Base-by-base conservation (phyloP, 768 basidiomycete genomes). In the Hemileccinum rubropunctum region DNA sequence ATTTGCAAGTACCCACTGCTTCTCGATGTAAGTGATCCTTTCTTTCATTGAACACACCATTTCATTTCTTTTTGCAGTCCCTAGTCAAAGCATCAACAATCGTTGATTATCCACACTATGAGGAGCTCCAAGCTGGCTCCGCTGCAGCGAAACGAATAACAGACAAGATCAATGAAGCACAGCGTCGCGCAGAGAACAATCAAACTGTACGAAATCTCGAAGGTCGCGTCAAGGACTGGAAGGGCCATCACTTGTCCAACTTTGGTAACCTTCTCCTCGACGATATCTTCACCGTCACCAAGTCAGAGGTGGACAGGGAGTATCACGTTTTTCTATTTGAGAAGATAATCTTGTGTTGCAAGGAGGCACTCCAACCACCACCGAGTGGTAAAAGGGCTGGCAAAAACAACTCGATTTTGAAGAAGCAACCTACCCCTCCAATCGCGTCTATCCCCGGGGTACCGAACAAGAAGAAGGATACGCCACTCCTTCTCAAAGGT, bases 281-380 rank as follows among this genome's bases (percentile, higher is more conserved):
- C 66, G 97, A 98, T 66, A 81, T 93, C 48, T 98, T 98, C 69
- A 83, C 86, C 50, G 97, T 98, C 50, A 95, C 89, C 60, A 99
- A 98, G 71, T 89, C 87, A 42, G 94, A 95, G 51, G 89, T 94
- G 61, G 94, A 98, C 67, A 82, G 97, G 59, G 97, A 99, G 69
- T 98, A 98, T 62, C 93, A 95, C 59, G 95, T 99, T 50, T 99
- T 98, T 78, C 76, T 99, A 32, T 99, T 99, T 58, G 95, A 98
- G 73, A 93, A 93, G 74, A 99, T 99, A 69, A 93, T 99, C 57
- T 80, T 98, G 18, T 99, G 97, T 71, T 98, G 97, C 77, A 98
- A 98, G 68, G 97, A 98, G 67, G 86, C 88, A 6, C 64, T 77
- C 14, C 76, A 76, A 6, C 76, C 77, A 6, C 75, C 79, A 11